Percentiles rank a stretch among this genome's conserved stretches.
Evolutionary conservation across 2,329 filamentous ascomycete genomes (phyloP).

Genomic region (Cercospora sp.): DNA sequence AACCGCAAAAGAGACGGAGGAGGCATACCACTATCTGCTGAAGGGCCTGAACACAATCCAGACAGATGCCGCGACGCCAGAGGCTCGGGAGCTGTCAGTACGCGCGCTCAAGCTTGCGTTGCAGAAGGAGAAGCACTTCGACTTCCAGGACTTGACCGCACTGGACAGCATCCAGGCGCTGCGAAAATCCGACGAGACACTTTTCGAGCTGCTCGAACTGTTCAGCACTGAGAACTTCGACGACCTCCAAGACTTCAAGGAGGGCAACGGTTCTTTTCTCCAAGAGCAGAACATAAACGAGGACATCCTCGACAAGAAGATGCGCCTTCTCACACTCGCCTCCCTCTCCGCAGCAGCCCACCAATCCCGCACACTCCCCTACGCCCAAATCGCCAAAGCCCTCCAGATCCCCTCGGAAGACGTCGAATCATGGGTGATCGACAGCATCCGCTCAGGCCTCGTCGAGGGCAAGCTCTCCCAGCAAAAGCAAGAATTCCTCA

Average conservation of each 20-base stretch:
- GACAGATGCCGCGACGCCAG: constrained; percentile 56
- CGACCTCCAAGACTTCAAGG: constrained; percentile 92
- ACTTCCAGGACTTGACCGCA: constrained; percentile 70
- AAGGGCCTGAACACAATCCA: constrained; percentile 74
- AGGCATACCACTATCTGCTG: constrained; percentile 70
- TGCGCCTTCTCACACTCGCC: constrained; percentile 90
- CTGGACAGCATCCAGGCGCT: constrained; percentile 82
- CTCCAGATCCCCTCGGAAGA: constrained; percentile 80
- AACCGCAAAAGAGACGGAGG: constrained; percentile 74
- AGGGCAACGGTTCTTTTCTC: constrained; percentile 84
- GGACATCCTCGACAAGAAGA: constrained; percentile 83
- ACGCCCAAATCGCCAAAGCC: constrained; percentile 77
- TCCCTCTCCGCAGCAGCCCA: constrained; percentile 77
- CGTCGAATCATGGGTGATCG: constrained; percentile 98
- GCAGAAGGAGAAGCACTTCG: constrained; percentile 64
- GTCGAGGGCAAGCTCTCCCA: constrained; percentile 97
- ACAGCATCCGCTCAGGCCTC: constrained; percentile 91
- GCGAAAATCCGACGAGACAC: constrained; percentile 76
- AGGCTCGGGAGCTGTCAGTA: constrained; percentile 60
- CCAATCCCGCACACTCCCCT: constrained; percentile 83
- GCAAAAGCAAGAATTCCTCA: constrained; percentile 86
- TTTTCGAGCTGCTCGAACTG: constrained; percentile 91
- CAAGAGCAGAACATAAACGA: constrained; percentile 71
- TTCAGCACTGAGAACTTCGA: constrained; percentile 93
- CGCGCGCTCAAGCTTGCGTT: constrained; percentile 68